Base-by-base conservation (phyloP, 2,329 filamentous ascomycete species). In the Fusarium nanum region DNA sequence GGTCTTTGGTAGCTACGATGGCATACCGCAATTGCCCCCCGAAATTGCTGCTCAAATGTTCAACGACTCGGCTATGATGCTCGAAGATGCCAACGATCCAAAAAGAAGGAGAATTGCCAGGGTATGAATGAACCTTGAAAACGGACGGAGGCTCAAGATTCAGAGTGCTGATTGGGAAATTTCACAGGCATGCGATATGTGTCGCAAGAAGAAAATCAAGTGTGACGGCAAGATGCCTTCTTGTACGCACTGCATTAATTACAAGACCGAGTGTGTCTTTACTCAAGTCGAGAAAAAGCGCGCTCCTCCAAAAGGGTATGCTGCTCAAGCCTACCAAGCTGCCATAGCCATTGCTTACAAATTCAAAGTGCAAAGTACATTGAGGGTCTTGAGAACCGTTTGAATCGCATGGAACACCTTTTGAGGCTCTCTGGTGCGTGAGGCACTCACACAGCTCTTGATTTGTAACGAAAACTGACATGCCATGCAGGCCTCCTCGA, bases 231-330 rank as follows among this genome's bases (percentile, higher is more conserved):
- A 97, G 83, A 89, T 97, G 82, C 95, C 96, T 40, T 90, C 94
- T 65, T 99, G 96, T 81, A 94, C 93, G 10, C 96, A 98, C 81
- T 99, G 95, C 80, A 92, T 92, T 79, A 98, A 98, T 80, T 98
- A 98, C 85, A 98, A 98, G 86, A 98, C 94, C 7, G 94, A 97
- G 75, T 99, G 95, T 80, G 89, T 97, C 74, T 98, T 98, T 78
- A 98, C 96, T 1, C 94, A 97, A 79, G 94, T 98, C 40, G 96
- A 99, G 84, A 99, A 99, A 89, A 99, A 99, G 86, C 89, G 96
- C 63, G 96, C 92, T 80, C 95, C 96, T 56, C 96, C 95, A 2
- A 99, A 98, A 85, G 95, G 96, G 94, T 97, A 87, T 87, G 56
- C 23, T 53, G 37, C 32, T 50, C 37, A 40, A 30, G 16, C 25